Percentiles rank a stretch among this genome's conserved stretches.
Evolutionary conservation across 495 filamentous ascomycete genomes (phyloP).

Genomic region (Talaromyces borbonicus): DNA sequence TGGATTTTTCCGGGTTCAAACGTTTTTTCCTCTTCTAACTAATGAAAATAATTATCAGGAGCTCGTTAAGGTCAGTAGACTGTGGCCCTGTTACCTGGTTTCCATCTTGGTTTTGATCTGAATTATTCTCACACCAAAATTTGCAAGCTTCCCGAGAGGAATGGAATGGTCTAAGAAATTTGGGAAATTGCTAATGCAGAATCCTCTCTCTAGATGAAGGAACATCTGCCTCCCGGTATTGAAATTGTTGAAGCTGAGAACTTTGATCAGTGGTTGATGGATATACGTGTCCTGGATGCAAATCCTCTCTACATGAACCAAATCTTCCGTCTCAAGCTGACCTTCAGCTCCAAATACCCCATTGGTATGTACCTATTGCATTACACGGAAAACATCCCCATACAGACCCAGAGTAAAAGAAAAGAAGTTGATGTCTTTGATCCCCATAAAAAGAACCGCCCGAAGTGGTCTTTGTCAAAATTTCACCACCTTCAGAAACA

Average conservation of each 20-base stretch:
- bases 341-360: constrained; percentile 73
- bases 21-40: no score
- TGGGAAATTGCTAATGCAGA: constrained; percentile 1
- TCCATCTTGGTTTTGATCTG: no score
- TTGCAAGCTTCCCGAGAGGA: no score
- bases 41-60: constrained; percentile 14
- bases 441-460: no score
- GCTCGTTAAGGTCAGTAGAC: constrained; percentile 30
- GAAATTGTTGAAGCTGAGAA: constrained; percentile 68
- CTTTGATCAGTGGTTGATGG: constrained; percentile 84
- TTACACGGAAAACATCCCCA: neutral
- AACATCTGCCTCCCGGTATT: constrained; percentile 58
- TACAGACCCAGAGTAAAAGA: neutral
- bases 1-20: no score
- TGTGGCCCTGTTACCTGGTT: no score
- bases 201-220: constrained; percentile 28
- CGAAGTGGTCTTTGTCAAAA: constrained; percentile 76
- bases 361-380: constrained; percentile 52
- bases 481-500: constrained; percentile 30
- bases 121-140: neutral
- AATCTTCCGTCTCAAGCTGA: constrained; percentile 77
- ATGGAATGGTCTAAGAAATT: no score
- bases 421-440: no score
- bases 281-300: constrained; percentile 80
- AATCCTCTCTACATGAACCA: constrained; percentile 84